phyloP scores from a whole-genome alignment of 176 grass and related monocot species.

The Hyparrhenia diplandra region DNA sequence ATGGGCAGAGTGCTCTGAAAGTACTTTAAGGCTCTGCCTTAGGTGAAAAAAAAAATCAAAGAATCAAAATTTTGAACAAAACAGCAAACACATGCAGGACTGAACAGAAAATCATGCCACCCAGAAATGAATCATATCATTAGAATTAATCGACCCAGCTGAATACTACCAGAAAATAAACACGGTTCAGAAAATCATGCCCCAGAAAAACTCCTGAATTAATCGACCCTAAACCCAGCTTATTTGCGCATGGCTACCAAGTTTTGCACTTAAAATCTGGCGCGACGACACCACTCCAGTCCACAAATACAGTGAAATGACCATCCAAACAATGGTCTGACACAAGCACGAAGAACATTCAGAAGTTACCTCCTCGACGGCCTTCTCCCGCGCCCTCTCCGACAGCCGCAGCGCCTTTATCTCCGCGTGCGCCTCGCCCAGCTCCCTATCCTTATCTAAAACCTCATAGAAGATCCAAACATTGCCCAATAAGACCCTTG shows the following conservation, averaged over 20 bases:
- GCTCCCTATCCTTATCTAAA: slow-evolving; percentile 92
- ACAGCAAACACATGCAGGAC: neutral
- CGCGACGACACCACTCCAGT: neutral
- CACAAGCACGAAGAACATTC: neutral
- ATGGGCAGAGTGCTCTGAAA: neutral
- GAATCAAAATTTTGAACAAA: slow-evolving; percentile 21
- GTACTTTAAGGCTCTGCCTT: neutral
- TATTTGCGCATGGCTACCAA: neutral
- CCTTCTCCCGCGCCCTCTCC: slow-evolving; percentile 88
- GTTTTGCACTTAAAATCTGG: neutral
- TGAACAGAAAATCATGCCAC: neutral
- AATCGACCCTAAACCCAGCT: neutral
- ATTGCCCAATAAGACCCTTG: neutral
- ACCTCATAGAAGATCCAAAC: too few relatives aligned
- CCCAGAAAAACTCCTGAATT: slow-evolving; percentile 3
- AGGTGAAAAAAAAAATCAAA: too few relatives aligned
- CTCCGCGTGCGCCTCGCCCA: slow-evolving; percentile 80
- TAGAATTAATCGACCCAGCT: neutral
- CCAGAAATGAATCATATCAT: neutral
- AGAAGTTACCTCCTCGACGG: slow-evolving; percentile 76
- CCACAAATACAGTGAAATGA: neutral
- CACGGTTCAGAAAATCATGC: neutral
- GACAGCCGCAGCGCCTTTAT: slow-evolving; percentile 83
- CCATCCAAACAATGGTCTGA: neutral
- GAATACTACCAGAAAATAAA: neutral